A percentile compares a stretch with the other conserved stretches of the same genome.
Conservation (phyloP, 805 yeast species). For the Sugiyamaella valdiviana region DNA sequence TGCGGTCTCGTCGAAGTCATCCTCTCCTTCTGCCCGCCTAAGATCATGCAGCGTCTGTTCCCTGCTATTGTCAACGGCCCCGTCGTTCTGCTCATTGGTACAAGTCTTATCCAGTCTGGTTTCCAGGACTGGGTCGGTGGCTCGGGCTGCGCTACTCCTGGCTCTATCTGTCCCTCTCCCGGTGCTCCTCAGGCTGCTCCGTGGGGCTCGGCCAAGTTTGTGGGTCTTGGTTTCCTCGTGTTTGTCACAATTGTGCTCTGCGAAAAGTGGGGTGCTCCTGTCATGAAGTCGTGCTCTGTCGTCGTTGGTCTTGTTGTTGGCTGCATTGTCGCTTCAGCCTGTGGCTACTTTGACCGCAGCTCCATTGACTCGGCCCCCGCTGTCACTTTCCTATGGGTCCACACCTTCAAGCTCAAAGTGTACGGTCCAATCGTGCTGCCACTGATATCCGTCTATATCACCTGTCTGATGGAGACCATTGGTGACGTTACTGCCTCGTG, state of each 20-base stretch:
- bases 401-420: constrained; percentile 67
- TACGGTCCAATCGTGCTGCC: constrained; percentile 87
- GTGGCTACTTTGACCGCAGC: constrained; percentile 64
- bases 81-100: constrained; percentile 80
- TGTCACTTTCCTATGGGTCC: constrained; percentile 81
- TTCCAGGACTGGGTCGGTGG: constrained; percentile 89
- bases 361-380: constrained; percentile 67
- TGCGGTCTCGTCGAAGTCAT: constrained; percentile 72
- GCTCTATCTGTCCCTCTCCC: constrained; percentile 40
- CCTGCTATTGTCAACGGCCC: constrained; percentile 94
- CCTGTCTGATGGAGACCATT: constrained; percentile 85
- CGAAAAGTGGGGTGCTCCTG: constrained; percentile 89
- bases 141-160: constrained; percentile 40
- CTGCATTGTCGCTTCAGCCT: constrained; percentile 87
- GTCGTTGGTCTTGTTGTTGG: constrained; percentile 79
- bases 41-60: constrained; percentile 60
- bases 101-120: constrained; percentile 61
- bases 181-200: constrained; percentile 50
- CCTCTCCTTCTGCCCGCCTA: constrained; percentile 73
- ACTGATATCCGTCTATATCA: constrained; percentile 73
- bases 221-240: constrained; percentile 84
- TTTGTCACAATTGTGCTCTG: constrained; percentile 64
- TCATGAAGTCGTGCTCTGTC: constrained; percentile 91
- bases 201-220: constrained; percentile 83
- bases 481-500: constrained; percentile 94